phyloP scores from a whole-genome alignment of 2,329 filamentous ascomycete species.

The Colletotrichum endophyticum region DNA sequence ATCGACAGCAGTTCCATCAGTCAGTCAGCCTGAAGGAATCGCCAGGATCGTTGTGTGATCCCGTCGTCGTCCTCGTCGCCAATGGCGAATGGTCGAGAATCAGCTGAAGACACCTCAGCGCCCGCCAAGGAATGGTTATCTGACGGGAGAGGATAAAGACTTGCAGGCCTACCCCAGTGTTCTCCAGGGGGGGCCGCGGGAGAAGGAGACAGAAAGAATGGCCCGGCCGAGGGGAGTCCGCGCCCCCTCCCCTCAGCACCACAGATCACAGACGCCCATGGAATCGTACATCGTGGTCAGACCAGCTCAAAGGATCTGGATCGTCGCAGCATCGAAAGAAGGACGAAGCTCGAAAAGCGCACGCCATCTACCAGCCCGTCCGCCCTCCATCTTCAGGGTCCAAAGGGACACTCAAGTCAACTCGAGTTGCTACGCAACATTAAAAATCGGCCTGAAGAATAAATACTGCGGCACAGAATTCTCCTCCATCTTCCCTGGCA shows the following conservation, averaged over 20 bases:
- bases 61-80: neutral
- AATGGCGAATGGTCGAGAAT: neutral
- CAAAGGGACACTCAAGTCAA: neutral
- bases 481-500: neutral
- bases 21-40: neutral
- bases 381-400: neutral
- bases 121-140: conserved; percentile 14
- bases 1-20: neutral
- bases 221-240: neutral
- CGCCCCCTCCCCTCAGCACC: neutral
- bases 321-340: neutral
- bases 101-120: conserved; percentile 2
- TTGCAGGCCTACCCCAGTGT: conserved; percentile 15
- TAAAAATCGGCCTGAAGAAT: neutral
- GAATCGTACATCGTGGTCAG: neutral
- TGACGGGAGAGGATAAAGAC: neutral
- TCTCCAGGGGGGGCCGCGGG: neutral
- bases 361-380: neutral
- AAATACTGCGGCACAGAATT: neutral
- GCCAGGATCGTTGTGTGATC: neutral
- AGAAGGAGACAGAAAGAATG: neutral
- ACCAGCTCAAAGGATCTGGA: neutral
- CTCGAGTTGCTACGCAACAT: neutral
- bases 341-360: neutral
- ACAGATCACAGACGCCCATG: neutral